phyloP scores from a whole-genome alignment of 177 flowering plant genomes.

The Vitis hybrid region DNA sequence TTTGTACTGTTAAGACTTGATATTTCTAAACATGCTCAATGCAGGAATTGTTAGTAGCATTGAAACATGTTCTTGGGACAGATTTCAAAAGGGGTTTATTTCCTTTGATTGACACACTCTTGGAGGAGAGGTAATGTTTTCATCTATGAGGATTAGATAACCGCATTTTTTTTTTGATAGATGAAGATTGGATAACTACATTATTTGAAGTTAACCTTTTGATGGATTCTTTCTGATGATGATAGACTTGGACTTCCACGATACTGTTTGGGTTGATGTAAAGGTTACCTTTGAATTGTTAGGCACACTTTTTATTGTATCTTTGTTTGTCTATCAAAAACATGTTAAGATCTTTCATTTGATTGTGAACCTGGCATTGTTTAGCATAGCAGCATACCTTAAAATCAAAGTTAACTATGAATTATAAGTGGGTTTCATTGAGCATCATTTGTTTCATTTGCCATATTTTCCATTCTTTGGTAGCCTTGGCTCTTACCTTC shows the following conservation, averaged over 20 bases:
- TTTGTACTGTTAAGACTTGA: not conserved
- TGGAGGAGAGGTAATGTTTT: constrained; percentile 83
- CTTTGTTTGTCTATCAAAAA: too few species aligned
- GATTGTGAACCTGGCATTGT: too few species aligned
- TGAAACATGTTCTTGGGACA: constrained; percentile 94
- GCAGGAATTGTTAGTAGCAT: constrained; percentile 92
- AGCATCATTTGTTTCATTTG: too few species aligned
- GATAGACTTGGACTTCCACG: not conserved
- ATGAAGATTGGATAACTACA: not conserved
- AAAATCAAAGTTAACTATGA: too few species aligned
- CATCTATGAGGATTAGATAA: not conserved
- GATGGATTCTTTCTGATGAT: not conserved
- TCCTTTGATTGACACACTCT: constrained; percentile 88
- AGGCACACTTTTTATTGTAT: too few species aligned
- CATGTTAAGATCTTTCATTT: too few species aligned
- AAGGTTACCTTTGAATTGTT: not conserved
- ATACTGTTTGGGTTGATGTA: not conserved
- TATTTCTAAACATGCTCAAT: constrained; percentile 8
- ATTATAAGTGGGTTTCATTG: too few species aligned
- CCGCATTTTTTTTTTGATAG: not conserved
- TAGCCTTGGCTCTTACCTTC: too few species aligned
- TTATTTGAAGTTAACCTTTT: not conserved
- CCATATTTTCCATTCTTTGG: too few species aligned
- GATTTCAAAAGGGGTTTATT: constrained; percentile 96
- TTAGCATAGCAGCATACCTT: too few species aligned